phyloP scores from a whole-genome alignment of 306 rosid genomes.

The Fragaria ananassa region DNA sequence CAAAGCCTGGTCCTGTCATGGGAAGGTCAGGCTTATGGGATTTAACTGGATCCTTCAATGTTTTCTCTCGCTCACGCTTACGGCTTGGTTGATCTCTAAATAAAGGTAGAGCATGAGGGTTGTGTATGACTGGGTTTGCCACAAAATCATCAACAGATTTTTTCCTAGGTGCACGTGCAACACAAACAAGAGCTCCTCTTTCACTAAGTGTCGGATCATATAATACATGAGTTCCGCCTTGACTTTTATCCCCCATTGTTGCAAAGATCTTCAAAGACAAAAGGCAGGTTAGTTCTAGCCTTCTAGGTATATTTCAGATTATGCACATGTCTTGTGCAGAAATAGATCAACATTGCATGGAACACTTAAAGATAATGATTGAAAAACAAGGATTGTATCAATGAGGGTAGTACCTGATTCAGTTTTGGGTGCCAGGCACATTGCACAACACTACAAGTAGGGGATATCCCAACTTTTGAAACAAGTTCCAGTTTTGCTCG shows the following conservation, averaged over 20 bases:
- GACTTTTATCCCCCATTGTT: conserved; percentile 80
- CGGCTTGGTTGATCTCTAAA: conserved; percentile 96
- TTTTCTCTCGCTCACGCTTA: conserved; percentile 80
- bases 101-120: conserved; percentile 88
- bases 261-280: conserved; percentile 61
- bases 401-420: conserved; percentile 61
- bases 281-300: conserved; percentile 4
- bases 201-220: conserved; percentile 87
- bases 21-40: conserved; percentile 97
- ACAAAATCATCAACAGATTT: conserved; percentile 83
- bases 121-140: conserved; percentile 86
- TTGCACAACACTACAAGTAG: conserved; percentile 79
- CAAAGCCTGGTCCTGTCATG: conserved; percentile 92
- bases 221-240: conserved; percentile 85
- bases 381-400: conserved; percentile 8
- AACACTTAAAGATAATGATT: conserved; percentile 8
- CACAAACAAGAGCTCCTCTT: conserved; percentile 97
- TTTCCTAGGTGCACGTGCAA: conserved; percentile 92
- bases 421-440: conserved; percentile 95
- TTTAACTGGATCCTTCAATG: conserved; percentile 85
- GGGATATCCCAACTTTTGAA: conserved; percentile 83
- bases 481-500: conserved; percentile 75
- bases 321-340: neutral
- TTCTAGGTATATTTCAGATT: neutral
- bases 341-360: neutral